Base-by-base conservation (phyloP, 371 early-diverging fungal species). In the Umbelopsis sp. region DNA sequence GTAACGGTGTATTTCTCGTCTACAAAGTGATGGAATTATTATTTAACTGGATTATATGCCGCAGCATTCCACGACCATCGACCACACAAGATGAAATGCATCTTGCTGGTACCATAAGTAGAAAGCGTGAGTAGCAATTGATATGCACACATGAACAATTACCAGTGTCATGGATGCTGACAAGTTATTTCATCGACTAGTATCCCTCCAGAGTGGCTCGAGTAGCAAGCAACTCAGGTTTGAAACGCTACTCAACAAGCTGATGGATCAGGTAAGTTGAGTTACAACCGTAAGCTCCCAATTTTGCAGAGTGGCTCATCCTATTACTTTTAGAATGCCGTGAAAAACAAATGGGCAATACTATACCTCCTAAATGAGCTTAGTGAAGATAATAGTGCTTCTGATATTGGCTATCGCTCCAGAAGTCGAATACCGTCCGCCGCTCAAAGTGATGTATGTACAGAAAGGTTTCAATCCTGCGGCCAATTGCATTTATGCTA, bases 291-390 rank as follows among this genome's bases (percentile, higher is more conserved):
- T 7, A 12, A 41, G 7, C 2, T 41, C 10, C 41, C 12, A 41
- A 41, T 7, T 10, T 41, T 41, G 41, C 12, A 41, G 29, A 1
- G 29, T 29, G 29, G 12, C 41, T 41, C 41, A 41, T 12, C 41
- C 41, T 41, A 41, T 12, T 7, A 7, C 7, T 7, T 41, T 41
- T 16, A 88, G 87, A 67, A 80, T 32, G 78, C 80, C 10, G 65
- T 84, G 51, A 73, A 70, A 29, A 83, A 87, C 44, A 89, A 85
- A 74, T 93, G 94, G 94, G 82, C 94, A 12, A 82, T 88, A 24
- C 79, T 94, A 1, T 91, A 94, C 69, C 81, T 93, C 44, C 73
- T 90, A 38, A 83, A 87, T 44, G 81, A 86, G 50, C 78, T 69
- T 24, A 67, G 73, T 5, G 72, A 63, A 44, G 52, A 69, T 48